A percentile compares a stretch with the other conserved stretches of the same genome.
phyloP scores from a whole-genome alignment of 2,329 filamentous ascomycete species.

The Tolypocladium paradoxum region DNA sequence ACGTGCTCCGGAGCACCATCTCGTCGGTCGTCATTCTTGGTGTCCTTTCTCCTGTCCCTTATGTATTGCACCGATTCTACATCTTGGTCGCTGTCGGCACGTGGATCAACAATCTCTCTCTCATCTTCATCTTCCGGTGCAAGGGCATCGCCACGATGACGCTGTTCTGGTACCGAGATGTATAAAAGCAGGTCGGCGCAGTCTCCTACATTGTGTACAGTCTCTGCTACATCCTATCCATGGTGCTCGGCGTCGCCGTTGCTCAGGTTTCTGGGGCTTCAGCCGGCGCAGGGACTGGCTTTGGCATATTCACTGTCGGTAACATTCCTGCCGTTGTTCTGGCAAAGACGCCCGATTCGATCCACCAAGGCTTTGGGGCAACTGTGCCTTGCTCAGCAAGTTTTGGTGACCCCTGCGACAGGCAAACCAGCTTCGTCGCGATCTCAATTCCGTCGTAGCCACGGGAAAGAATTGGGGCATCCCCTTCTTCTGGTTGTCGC shows the following conservation, averaged over 20 bases:
- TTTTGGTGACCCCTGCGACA: constrained; percentile 31
- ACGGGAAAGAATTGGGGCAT: constrained; percentile 40
- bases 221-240: constrained; percentile 35
- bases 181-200: constrained; percentile 28
- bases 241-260: constrained; percentile 34
- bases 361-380: constrained; percentile 31
- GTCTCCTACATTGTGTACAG: constrained; percentile 31
- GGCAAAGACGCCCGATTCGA: constrained; percentile 25
- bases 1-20: constrained; percentile 26
- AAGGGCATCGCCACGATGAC: constrained; percentile 39
- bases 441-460: constrained; percentile 38
- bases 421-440: constrained; percentile 40
- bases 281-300: constrained; percentile 35
- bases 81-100: constrained; percentile 39
- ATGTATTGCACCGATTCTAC: constrained; percentile 42
- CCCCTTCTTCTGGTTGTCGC: constrained; percentile 32
- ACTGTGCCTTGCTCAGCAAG: constrained; percentile 22
- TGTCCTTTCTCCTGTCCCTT: constrained; percentile 37
- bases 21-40: constrained; percentile 31
- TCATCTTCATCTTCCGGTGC: constrained; percentile 40
- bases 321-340: constrained; percentile 22
- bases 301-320: constrained; percentile 34
- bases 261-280: constrained; percentile 30
- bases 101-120: constrained; percentile 39
- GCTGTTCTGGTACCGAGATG: constrained; percentile 35